Base-by-base conservation (phyloP, 345 rosid species). In the Euphorbia pulcherrima region DNA sequence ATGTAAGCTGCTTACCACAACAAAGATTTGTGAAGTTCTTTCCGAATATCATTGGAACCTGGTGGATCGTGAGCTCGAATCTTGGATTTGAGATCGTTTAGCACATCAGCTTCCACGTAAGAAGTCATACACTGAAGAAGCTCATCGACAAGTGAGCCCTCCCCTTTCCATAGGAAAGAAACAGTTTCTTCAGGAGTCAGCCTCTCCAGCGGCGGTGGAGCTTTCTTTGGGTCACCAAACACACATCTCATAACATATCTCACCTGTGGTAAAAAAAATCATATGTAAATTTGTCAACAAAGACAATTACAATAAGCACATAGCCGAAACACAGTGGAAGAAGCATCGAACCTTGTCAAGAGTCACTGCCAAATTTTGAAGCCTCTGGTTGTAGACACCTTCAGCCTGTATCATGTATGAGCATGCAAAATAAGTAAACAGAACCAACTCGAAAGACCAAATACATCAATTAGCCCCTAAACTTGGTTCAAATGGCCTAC, bases 371-470 rank as follows among this genome's bases (percentile, higher is more conserved):
- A 95, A 75, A 84, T 95, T 95, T 80, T 95, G 99, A 77, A 95
- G 97, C 83, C 99, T 88, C 89, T 95, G 99, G 78, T 95, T 95
- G 81, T 89, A 92, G 68, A 95, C 99, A 68, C 99, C 99, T 85
- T 95, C 99, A 62, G 99, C 99, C 99, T 95, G 85, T 59, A 24
- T 27, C 74, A 62, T 59, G 37, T 50, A 76, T 64, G 60, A 79
- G 70, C 53, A 66, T 1, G 41, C 12, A 61, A 59, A 18, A 64
- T 79, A 81, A 82, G 72, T 26, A 67, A 28, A 33, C 57, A 68
- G 28, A 41, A 51, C 37, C 7, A 33, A 33, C 37, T 7, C n/a
- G n/a, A n/a, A n/a, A n/a, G n/a, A n/a, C n/a, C n/a, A n/a, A n/a
- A n/a, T n/a, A n/a, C n/a, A n/a, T n/a, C n/a, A n/a, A n/a, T n/a